Evolutionary conservation across 805 yeast species (phyloP).

Genomic region (Brettanomyces bruxellensis): DNA sequence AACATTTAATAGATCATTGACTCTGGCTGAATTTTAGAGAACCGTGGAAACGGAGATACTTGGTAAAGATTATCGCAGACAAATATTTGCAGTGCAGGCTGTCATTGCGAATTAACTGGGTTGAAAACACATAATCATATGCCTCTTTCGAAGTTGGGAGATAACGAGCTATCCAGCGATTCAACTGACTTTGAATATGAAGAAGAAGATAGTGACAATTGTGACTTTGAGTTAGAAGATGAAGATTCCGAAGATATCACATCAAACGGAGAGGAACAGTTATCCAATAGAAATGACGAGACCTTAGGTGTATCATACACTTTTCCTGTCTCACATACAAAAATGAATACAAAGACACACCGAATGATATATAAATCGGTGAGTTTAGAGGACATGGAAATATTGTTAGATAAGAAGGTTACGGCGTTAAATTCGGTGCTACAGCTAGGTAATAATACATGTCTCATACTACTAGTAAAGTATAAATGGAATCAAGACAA

Average conservation of each 20-base stretch:
- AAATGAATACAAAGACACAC: conserved; percentile 16
- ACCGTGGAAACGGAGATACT: no score
- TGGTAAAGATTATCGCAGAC: no score
- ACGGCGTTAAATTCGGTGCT: conserved; percentile 27
- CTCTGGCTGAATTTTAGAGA: no score
- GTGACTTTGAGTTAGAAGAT: conserved; percentile 8
- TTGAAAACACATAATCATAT: no score
- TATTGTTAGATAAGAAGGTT: conserved; percentile 20
- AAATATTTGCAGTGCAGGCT: no score
- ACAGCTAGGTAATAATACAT: conserved; percentile 29
- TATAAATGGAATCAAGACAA: conserved; percentile 54
- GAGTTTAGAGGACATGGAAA: conserved; percentile 24
- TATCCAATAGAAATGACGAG: background rate
- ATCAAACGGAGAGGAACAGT: background rate
- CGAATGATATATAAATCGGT: conserved; percentile 20
- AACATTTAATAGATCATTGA: no score
- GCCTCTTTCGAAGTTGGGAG: no score
- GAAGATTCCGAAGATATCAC: conserved; percentile 8
- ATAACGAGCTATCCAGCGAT: no score
- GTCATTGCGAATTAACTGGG: no score
- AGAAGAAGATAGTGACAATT: conserved; percentile 10
- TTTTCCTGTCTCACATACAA: conserved; percentile 12
- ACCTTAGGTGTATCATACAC: conserved; percentile 7
- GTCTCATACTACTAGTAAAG: conserved; percentile 35
- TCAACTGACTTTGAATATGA: conserved; percentile 14